Base-by-base conservation (phyloP, 2,329 filamentous ascomycete species). In the Chaetomium sp. region DNA sequence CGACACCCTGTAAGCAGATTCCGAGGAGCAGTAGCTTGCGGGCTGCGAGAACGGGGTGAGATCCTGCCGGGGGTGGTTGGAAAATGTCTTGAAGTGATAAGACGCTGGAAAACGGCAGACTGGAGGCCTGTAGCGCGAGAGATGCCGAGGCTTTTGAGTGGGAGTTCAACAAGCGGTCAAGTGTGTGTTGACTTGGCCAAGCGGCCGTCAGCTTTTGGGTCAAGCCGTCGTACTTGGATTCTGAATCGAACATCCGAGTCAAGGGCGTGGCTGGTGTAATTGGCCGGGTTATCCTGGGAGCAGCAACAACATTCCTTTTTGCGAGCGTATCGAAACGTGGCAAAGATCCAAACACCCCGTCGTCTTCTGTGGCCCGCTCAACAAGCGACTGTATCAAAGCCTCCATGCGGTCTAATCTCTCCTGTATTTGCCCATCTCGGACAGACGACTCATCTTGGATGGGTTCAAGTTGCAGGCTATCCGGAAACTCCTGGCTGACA, bases 401-500 rank as follows among this genome's bases (percentile, higher is more conserved):
- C 33, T 57, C 55, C 8, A 57, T 41, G 3, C 46, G 55, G 38
- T 36, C 50, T 12, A 57, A 36, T 36, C 55, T 40, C 10, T 50
- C 50, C 7, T 47, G 51, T 5, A 52, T 10, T 11, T 6, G 32
- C 7, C 14, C 6, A 5, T 53, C 32, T 11, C 14, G 38, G 53
- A n/a, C 14, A 12, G 36, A 40, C 47, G 37, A 9, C 37, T 40
- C 37, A 9, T 4, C 37, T 4, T 14, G 33, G 27, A 43, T 5
- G 32, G 10, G 11, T 14, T 43, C 27, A 9, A 52, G 6, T 19
- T 36, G 32, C 33, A 34, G 45, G 34, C 67, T 66, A 11, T 73
- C 69, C 1, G 69, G 68, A 32, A 72, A 72, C 49, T 79, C 76
- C 58, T 82, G 79, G 57, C 76, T 72, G 35, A 79, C 62, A 54